phyloP scores from a whole-genome alignment of 805 yeast species.

The Schwanniomyces pseudopolymorphus region DNA sequence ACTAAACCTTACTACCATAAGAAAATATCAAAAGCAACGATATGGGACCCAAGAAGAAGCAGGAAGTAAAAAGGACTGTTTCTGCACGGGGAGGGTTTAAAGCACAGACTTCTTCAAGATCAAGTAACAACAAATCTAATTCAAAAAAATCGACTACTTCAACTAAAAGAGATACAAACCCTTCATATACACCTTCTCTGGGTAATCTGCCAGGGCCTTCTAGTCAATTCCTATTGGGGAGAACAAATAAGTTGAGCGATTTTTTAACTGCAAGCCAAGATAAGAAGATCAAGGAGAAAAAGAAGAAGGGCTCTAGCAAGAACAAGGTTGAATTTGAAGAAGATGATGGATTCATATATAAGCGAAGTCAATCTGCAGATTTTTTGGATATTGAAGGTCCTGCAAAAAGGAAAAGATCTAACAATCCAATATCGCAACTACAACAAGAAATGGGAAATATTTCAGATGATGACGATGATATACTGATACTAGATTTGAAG shows the following conservation, averaged over 20 bases:
- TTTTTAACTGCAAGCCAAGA: conserved; percentile 10
- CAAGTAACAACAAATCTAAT: neutral
- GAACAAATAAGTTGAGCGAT: conserved; percentile 20
- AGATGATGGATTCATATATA: conserved; percentile 35
- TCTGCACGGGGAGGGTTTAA: conserved; percentile 1
- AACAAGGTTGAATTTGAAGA: conserved; percentile 18
- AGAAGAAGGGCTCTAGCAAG: neutral
- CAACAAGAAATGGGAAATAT: conserved; percentile 16
- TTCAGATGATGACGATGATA: conserved; percentile 13
- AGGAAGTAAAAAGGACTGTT: conserved; percentile 1
- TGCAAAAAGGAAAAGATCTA: conserved; percentile 11
- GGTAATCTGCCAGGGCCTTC: conserved; percentile 7
- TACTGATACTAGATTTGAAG: conserved; percentile 9
- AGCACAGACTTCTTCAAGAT: neutral
- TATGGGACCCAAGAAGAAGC: conserved; percentile 11
- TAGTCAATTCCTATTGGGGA: conserved; percentile 10
- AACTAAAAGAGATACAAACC: neutral
- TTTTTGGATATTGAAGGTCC: neutral
- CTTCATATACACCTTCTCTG: neutral
- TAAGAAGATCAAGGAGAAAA: neutral
- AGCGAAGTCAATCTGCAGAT: conserved; percentile 18
- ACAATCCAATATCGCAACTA: conserved; percentile 25
- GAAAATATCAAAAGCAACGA: neutral
- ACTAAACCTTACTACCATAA: neutral
- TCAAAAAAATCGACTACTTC: neutral